These are phyloP conservation scores for Clarkia xantiana DNA, from an alignment of 345 rosid species.

Conservation along the genomic window DNA sequence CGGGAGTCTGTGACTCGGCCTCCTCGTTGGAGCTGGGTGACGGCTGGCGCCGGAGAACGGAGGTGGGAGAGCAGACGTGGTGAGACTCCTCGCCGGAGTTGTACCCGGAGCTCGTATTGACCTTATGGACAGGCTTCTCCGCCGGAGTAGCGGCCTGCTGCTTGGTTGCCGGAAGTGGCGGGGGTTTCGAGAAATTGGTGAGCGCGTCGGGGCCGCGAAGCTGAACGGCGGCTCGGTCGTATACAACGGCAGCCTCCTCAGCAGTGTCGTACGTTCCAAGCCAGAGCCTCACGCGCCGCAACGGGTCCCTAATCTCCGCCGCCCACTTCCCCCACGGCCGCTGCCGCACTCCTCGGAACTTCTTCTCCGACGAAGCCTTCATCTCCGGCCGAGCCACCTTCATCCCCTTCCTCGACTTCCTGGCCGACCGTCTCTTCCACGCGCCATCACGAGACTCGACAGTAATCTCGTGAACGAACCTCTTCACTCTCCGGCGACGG, in stretches of 20 bases:
- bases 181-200: constrained; percentile 58
- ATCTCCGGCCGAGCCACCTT: constrained; percentile 4
- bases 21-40: constrained; percentile 25
- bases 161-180: constrained; percentile 7
- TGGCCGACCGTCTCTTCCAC: constrained; percentile 6
- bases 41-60: constrained; percentile 45
- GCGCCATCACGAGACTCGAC: constrained; percentile 20
- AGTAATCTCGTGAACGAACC: constrained; percentile 52
- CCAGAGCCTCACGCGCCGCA: constrained; percentile 71
- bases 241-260: constrained; percentile 87
- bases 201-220: constrained; percentile 89
- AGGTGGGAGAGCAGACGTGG: constrained; percentile 41
- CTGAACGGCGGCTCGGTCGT: constrained; percentile 86
- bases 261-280: constrained; percentile 84
- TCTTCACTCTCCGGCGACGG: constrained; percentile 24
- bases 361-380: constrained; percentile 22
- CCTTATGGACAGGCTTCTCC: neutral
- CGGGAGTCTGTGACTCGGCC: constrained; percentile 16
- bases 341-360: constrained; percentile 80
- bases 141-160: neutral
- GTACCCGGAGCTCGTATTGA: constrained; percentile 17
- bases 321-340: constrained; percentile 99
- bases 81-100: constrained; percentile 39
- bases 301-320: constrained; percentile 95
- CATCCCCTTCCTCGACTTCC: constrained; percentile 3